Evolutionary conservation across 331 rosid genomes (phyloP), one percentile per base, ranked within the genome.

Genomic region (Arachis monticola): DNA sequence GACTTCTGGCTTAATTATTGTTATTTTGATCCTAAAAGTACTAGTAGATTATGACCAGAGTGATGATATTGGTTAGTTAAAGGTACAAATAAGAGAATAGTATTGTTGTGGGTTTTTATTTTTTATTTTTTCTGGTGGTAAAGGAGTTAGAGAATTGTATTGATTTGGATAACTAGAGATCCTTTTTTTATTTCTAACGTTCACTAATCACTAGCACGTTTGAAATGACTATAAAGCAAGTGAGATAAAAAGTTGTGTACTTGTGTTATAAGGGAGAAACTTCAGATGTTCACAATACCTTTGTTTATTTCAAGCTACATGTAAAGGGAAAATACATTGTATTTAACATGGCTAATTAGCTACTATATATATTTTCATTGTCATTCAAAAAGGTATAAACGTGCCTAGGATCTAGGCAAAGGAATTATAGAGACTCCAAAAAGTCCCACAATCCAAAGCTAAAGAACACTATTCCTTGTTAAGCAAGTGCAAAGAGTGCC

Each of bases 401-500:
- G 8, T 63, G 78, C 10, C n/a, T 38, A 74, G 40, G 5, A 64
- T 46, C 73, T 38, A 53, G 61, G 38, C 9, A 2, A 57, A 67
- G 70, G 70, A 58, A 44, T 40, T 48, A 60, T 5, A 64, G 41
- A 65, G 47, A 65, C 45, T 27, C 59, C 13, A 14, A n/a, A 30
- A 64, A 22, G 55, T 65, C 30, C 50, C 77, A 69, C 64, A 56
- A 75, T 55, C 51, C 60, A 73, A 60, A 60, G 41, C 64, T 46
- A 69, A 27, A 27, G 7, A 65, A n/a, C 30, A 30, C 7, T 55
- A 40, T 70, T 60, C 17, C 40, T 47, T 51, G 35, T 41, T 40
- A 85, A 67, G 80, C 70, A 65, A 82, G 74, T 7, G 76, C 77
- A 68, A 85, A 63, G 57, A 76, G 3, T 63, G 74, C 51, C 40